phyloP scores from a whole-genome alignment of 2,329 filamentous ascomycete genomes.

The Kalmusia sp. region DNA sequence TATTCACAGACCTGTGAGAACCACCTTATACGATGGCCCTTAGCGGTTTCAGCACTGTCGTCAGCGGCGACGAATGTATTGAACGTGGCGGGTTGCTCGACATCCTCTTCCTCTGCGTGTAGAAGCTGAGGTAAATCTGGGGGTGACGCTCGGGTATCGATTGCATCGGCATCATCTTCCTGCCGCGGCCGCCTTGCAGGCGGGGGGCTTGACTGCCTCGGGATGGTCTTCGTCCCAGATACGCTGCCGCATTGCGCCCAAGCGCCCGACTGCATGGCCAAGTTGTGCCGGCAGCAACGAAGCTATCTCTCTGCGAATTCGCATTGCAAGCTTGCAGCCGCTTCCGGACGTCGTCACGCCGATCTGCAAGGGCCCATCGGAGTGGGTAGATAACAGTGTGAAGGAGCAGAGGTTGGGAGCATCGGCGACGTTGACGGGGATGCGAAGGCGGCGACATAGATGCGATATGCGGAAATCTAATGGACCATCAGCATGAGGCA shows the following conservation, averaged over 20 bases:
- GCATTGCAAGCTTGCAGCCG: constrained; percentile 90
- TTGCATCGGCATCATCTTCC: too few relatives aligned
- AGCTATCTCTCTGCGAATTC: constrained; percentile 87
- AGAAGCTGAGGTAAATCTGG: constrained; percentile 54
- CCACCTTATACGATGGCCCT: constrained; percentile 88
- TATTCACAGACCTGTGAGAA: constrained; percentile 97
- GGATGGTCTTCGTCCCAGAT: constrained; percentile 59
- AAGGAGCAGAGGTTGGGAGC: constrained; percentile 87
- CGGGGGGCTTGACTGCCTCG: too few relatives aligned
- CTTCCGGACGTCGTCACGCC: constrained; percentile 95
- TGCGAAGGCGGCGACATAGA: constrained; percentile 78
- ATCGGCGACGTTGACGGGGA: constrained; percentile 93
- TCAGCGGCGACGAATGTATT: constrained; percentile 83
- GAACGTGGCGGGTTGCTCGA: constrained; percentile 80
- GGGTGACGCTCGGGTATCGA: too few relatives aligned
- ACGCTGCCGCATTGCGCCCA: constrained; percentile 64
- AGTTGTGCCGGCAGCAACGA: constrained; percentile 77
- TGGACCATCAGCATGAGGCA: constrained; percentile 15
- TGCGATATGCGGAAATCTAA: constrained; percentile 72
- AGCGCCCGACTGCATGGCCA: constrained; percentile 75
- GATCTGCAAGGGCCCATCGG: constrained; percentile 89
- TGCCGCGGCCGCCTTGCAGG: too few relatives aligned
- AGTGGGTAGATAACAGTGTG: constrained; percentile 85
- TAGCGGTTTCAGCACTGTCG: constrained; percentile 74
- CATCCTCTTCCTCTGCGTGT: constrained; percentile 65